Conservation (phyloP, 805 yeast genomes). For the Schwanniomyces sp. region DNA sequence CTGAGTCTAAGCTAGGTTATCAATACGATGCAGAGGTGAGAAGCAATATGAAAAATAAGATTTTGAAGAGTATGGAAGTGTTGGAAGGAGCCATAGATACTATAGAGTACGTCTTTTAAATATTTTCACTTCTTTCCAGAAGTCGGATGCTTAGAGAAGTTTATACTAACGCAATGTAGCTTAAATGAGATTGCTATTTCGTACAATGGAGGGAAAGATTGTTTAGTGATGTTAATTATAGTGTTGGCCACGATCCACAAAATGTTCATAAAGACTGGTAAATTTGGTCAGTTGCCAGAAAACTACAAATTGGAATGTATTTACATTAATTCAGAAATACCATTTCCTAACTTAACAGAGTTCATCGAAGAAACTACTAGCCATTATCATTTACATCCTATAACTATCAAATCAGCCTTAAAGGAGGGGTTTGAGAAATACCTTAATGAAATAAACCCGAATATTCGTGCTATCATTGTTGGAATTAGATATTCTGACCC, state of each 20-base stretch:
- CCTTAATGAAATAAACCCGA: conserved; percentile 46
- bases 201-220: conserved; percentile 96
- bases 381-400: conserved; percentile 54
- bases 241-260: conserved; percentile 56
- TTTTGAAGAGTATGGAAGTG: conserved; percentile 24
- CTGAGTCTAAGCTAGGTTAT: conserved; percentile 16
- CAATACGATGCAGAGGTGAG: conserved; percentile 20
- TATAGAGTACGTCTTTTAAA: conserved; percentile 27
- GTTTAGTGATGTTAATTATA: conserved; percentile 81
- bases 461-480: conserved; percentile 73
- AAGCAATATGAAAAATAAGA: conserved; percentile 24
- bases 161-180: conserved; percentile 10
- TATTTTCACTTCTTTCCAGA: neutral
- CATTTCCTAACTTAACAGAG: conserved; percentile 67
- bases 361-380: conserved; percentile 60
- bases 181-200: conserved; percentile 69
- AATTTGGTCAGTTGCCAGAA: conserved; percentile 16
- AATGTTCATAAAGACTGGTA: conserved; percentile 13
- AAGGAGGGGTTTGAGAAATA: conserved; percentile 70
- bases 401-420: conserved; percentile 49
- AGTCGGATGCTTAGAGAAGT: neutral
- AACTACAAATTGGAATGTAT: conserved; percentile 54
- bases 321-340: conserved; percentile 70
- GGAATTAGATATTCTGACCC: conserved; percentile 93
- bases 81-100: conserved; percentile 26